Conservation (phyloP, 257 asterid species). For the Gynochthodes officinalis region DNA sequence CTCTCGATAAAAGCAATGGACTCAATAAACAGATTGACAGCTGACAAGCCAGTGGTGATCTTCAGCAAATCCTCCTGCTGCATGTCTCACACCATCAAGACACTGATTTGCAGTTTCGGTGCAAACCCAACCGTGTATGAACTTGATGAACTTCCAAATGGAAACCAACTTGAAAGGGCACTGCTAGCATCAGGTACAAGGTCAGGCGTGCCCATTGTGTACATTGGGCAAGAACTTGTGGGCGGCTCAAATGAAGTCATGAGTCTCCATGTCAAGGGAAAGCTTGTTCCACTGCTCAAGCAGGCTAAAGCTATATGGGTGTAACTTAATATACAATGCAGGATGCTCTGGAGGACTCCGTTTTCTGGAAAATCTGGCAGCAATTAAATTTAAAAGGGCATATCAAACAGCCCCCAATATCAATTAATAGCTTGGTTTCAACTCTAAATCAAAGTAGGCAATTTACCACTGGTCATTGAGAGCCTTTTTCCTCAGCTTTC, state of each 20-base stretch:
- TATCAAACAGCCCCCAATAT: background rate
- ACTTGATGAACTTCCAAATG: conserved; percentile 60
- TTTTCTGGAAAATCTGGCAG: conserved; percentile 3
- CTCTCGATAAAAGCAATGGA: conserved; percentile 35
- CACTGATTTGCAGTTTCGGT: conserved; percentile 64
- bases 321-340: conserved; percentile 7
- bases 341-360: background rate
- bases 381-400: background rate
- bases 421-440: background rate
- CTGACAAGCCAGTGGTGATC: conserved; percentile 65
- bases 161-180: conserved; percentile 55
- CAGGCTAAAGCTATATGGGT: conserved; percentile 81
- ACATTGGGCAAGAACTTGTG: conserved; percentile 52
- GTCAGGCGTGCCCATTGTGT: conserved; percentile 56
- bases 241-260: conserved; percentile 76
- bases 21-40: conserved; percentile 42
- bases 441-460: background rate
- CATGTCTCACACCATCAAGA: conserved; percentile 62
- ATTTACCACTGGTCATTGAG: conserved; percentile 1
- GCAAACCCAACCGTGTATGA: conserved; percentile 57
- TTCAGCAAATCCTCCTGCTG: conserved; percentile 72
- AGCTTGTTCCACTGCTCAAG: conserved; percentile 61
- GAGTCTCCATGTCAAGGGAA: conserved; percentile 71
- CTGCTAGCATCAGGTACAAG: conserved; percentile 33
- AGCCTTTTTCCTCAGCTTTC: conserved; percentile 2